Conservation (phyloP, 179 eudicot genomes). For the Spergularia azorica region DNA sequence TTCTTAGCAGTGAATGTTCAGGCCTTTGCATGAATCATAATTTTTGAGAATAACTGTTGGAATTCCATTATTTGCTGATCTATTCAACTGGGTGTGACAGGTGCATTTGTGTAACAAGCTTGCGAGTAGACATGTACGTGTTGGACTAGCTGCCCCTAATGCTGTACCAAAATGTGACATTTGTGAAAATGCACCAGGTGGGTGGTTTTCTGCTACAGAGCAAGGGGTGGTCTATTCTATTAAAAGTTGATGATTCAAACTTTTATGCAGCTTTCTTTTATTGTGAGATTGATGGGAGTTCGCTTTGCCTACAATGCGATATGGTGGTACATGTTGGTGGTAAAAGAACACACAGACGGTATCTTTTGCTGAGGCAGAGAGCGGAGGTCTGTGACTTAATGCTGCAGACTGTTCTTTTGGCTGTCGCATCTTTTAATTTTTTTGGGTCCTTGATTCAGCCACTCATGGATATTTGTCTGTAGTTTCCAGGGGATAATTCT, state of each 20-base stretch:
- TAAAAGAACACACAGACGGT: slow-evolving; percentile 42
- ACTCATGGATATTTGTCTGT: slow-evolving; percentile 23
- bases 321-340: slow-evolving; percentile 47
- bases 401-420: slow-evolving; percentile 4
- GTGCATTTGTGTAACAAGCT: slow-evolving; percentile 43
- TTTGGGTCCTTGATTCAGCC: neutral
- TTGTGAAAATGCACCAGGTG: slow-evolving; percentile 47
- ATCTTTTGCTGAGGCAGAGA: slow-evolving; percentile 40
- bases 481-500: slow-evolving; percentile 46
- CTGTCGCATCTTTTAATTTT: slow-evolving; percentile 10
- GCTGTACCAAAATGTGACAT: slow-evolving; percentile 44
- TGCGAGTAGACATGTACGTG: slow-evolving; percentile 44
- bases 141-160: slow-evolving; percentile 43
- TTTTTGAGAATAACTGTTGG: too few relatives aligned
- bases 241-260: slow-evolving; percentile 15
- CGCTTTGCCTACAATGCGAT: slow-evolving; percentile 45
- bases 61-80: neutral
- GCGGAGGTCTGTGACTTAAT: slow-evolving; percentile 37
- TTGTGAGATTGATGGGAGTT: slow-evolving; percentile 44
- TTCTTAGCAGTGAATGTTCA: too few relatives aligned
- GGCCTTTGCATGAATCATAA: too few relatives aligned
- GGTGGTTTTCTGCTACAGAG: slow-evolving; percentile 17
- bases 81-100: slow-evolving; percentile 16
- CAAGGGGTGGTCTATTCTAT: neutral
- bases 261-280: slow-evolving; percentile 38